Base-by-base conservation (phyloP, 345 rosid genomes). In the Hibiscus syriacus region DNA sequence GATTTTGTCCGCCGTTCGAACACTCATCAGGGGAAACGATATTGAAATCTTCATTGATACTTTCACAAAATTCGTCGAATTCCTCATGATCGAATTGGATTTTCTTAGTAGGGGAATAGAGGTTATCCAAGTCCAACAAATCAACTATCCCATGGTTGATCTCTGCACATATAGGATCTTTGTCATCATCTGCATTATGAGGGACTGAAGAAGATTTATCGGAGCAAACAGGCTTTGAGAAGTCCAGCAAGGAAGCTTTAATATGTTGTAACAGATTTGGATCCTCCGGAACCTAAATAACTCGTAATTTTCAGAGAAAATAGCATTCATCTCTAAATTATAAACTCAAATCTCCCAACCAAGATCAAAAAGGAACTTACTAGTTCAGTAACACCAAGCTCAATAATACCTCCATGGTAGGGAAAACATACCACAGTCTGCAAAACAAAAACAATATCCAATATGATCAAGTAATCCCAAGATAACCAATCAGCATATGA, bases 401-500 rank as follows among this genome's bases (percentile, higher is more conserved):
- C 99, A 49, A 91, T 73, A 46, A 89, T 90, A 56, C 98, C 98
- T 71, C 85, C 81, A 36, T 77, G 73, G 73, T 76, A 85, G 5
- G 88, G 97, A 64, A 94, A 94, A 87, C 98, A 89, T 64, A 82
- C 88, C 3, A 94, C 83, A 14, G 98, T 91, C 81, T 86, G 96
- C 50, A 45, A n/a, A 45, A 3, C 50, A 45, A 45, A 45, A 16
- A 14, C 1, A 45, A 16, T 45, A 45, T 17, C 6, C 50, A 74
- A 80, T 6, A 48, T 6, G 22, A 48, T n/a, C 53, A 17, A 48
- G 17, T 5, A 48, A 17, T 48, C 22, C 6, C 23, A 10, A 48
- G 1, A 43, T 43, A 13, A 16, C 53, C 3, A 48, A 48, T 5
- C 8, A 6, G 1, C 20, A 46, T 43, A 43, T 5, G 48, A 46